These are phyloP conservation scores for Aspergillus funiculosus DNA, from an alignment of 495 filamentous ascomycete genomes.

Conservation along the genomic window DNA sequence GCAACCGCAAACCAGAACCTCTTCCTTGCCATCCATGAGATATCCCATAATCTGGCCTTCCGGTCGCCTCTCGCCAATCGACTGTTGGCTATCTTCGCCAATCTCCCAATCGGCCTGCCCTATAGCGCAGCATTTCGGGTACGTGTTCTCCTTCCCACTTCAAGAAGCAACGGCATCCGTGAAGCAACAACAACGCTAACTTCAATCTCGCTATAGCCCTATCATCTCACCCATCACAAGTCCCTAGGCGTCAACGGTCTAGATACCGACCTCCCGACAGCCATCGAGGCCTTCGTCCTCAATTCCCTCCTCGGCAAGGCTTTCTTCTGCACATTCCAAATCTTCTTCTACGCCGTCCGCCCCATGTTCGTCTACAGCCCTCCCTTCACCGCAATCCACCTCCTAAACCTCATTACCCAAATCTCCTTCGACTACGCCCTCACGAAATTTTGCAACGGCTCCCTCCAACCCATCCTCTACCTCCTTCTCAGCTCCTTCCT, in stretches of 20 bases:
- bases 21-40: slow-evolving; percentile 98
- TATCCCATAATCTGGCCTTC: slow-evolving; percentile 97
- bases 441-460: slow-evolving; percentile 48
- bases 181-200: slow-evolving; percentile 11
- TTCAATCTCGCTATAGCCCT: slow-evolving; percentile 55
- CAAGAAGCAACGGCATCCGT: too few relatives aligned
- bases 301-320: slow-evolving; percentile 96
- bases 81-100: slow-evolving; percentile 83
- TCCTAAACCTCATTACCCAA: slow-evolving; percentile 72
- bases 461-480: slow-evolving; percentile 62
- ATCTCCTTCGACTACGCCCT: slow-evolving; percentile 71
- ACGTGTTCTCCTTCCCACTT: slow-evolving; percentile 19
- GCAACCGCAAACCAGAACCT: slow-evolving; percentile 98
- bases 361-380: slow-evolving; percentile 92
- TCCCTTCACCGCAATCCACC: slow-evolving; percentile 79
- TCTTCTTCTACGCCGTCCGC: slow-evolving; percentile 98
- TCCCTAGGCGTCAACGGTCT: slow-evolving; percentile 94
- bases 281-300: slow-evolving; percentile 86
- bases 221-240: slow-evolving; percentile 99
- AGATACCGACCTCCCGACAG: slow-evolving; percentile 92
- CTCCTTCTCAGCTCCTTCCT: slow-evolving; percentile 83
- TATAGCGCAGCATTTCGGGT: slow-evolving; percentile 95
- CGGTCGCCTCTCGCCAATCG: slow-evolving; percentile 76
- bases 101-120: slow-evolving; percentile 90
- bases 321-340: slow-evolving; percentile 99